Percentiles rank a stretch among this genome's conserved stretches.
Evolutionary conservation across 768 basidiomycete species (phyloP).

Genomic region (Amanita pseudoporphyria): DNA sequence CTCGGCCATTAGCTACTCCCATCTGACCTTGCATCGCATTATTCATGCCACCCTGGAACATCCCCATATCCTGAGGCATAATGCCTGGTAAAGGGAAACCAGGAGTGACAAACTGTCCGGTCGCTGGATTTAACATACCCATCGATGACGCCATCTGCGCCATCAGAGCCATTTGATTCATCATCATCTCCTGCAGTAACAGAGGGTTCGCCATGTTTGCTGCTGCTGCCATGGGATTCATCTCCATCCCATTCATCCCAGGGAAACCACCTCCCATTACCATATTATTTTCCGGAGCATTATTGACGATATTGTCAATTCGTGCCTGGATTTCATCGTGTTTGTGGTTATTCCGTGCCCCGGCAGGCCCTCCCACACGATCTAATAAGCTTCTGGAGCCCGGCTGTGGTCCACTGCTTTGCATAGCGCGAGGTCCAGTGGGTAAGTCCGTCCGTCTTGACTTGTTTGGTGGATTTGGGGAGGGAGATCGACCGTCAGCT

Average conservation of each 20-base stretch:
- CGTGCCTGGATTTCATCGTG: conserved; percentile 70
- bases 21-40: conserved; percentile 16
- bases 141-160: conserved; percentile 82
- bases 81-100: conserved; percentile 51
- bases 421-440: conserved; percentile 82
- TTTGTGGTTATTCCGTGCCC: conserved; percentile 28
- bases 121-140: conserved; percentile 60
- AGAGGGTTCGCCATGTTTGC: conserved; percentile 53
- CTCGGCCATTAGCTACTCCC: conserved; percentile 24
- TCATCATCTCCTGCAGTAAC: conserved; percentile 82
- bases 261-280: conserved; percentile 41
- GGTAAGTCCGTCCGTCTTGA: conserved; percentile 68
- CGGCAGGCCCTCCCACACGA: conserved; percentile 57
- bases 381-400: conserved; percentile 66
- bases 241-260: conserved; percentile 47
- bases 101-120: conserved; percentile 45
- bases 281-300: conserved; percentile 45
- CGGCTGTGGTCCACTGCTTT: conserved; percentile 23
- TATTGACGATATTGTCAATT: conserved; percentile 68
- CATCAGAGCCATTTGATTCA: conserved; percentile 91
- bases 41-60: conserved; percentile 31
- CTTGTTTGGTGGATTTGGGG: conserved; percentile 59
- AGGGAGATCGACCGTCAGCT: conserved; percentile 59
- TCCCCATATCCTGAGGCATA: conserved; percentile 44
- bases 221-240: conserved; percentile 41